These are phyloP conservation scores for Hevea brasiliensis DNA, from an alignment of 345 rosid species.

Conservation along the genomic window DNA sequence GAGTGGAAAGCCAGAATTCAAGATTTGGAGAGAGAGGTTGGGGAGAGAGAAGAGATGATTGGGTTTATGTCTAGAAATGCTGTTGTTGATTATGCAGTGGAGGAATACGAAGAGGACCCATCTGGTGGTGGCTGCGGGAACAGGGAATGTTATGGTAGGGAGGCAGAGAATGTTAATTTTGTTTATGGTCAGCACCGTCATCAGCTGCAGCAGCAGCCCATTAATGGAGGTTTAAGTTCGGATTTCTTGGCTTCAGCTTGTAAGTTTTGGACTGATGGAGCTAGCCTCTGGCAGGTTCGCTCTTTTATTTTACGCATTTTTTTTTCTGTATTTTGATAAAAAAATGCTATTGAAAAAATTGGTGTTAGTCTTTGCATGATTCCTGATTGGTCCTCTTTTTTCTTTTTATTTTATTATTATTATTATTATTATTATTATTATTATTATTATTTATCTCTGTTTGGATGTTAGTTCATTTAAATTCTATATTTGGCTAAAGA, in stretches of 20 bases:
- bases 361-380: background rate
- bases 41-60: slow-evolving; percentile 70
- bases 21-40: slow-evolving; percentile 60
- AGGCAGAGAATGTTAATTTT: slow-evolving; percentile 12
- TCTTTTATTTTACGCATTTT: too few species aligned
- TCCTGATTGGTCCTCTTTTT: background rate
- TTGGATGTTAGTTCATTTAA: too few species aligned
- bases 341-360: too few species aligned
- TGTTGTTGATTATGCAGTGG: slow-evolving; percentile 3
- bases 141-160: slow-evolving; percentile 24
- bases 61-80: slow-evolving; percentile 57
- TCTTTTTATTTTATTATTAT: too few species aligned
- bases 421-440: too few species aligned
- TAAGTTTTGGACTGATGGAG: slow-evolving; percentile 57
- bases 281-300: slow-evolving; percentile 60
- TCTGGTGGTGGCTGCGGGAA: slow-evolving; percentile 24
- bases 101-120: slow-evolving; percentile 35
- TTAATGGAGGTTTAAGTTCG: slow-evolving; percentile 34
- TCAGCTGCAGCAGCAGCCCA: slow-evolving; percentile 14
- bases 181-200: slow-evolving; percentile 13
- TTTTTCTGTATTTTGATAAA: too few species aligned
- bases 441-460: too few species aligned
- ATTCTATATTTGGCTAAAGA: background rate
- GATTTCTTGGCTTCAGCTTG: slow-evolving; percentile 56
- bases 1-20: slow-evolving; percentile 51